phyloP scores from a whole-genome alignment of 164 flowering plant genomes.

The Nymphaea thermarum region DNA sequence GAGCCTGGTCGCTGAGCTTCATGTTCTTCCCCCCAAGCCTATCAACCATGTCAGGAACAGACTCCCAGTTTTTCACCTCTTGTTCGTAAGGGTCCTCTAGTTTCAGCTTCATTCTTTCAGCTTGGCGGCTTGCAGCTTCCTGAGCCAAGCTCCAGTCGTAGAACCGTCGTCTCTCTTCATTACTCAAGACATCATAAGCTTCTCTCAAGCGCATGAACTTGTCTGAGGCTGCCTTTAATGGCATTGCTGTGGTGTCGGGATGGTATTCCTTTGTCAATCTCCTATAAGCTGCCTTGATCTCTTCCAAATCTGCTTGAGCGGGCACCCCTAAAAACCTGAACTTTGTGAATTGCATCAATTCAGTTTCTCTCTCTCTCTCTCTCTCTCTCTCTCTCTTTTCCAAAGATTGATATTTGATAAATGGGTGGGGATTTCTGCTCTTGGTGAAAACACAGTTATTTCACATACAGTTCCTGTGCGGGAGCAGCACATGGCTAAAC shows the following conservation, averaged over 20 bases:
- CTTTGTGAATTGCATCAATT: neutral
- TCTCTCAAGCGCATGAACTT: conserved; percentile 71
- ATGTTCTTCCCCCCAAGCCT: conserved; percentile 72
- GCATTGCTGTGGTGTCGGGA: conserved; percentile 84
- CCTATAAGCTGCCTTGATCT: conserved; percentile 74
- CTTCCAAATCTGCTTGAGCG: conserved; percentile 68
- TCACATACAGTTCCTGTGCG: too few species aligned
- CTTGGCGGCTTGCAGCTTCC: conserved; percentile 61
- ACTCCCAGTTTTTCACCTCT: conserved; percentile 30
- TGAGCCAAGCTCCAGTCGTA: conserved; percentile 90
- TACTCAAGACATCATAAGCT: conserved; percentile 54
- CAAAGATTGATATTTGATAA: too few species aligned
- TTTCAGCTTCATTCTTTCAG: conserved; percentile 60
- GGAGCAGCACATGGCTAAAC: too few species aligned
- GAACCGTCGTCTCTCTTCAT: conserved; percentile 56
- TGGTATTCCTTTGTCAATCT: conserved; percentile 83
- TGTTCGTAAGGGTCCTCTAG: conserved; percentile 62
- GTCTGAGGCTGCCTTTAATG: conserved; percentile 62
- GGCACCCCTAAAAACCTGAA: conserved; percentile 67
- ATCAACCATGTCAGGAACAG: conserved; percentile 74
- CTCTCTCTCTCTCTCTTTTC: too few species aligned
- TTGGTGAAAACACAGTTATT: too few species aligned
- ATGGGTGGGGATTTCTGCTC: too few species aligned
- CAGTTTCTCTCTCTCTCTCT: too few species aligned
- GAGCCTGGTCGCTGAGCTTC: conserved; percentile 72